These are phyloP conservation scores for Aspergillus aculeatus DNA, from an alignment of 2,329 filamentous ascomycete genomes.

Conservation along the genomic window DNA sequence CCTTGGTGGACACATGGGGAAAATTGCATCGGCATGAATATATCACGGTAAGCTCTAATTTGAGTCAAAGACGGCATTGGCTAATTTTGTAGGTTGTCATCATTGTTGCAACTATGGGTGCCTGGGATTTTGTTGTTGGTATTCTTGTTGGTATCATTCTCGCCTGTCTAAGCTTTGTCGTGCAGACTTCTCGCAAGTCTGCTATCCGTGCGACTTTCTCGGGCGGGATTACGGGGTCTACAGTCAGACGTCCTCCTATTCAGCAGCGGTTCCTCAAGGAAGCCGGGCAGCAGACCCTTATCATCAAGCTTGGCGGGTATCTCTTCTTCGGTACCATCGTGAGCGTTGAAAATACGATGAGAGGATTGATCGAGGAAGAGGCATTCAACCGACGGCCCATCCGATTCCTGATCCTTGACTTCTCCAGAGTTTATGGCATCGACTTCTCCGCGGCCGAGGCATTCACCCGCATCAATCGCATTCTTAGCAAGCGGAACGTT, in stretches of 20 bases:
- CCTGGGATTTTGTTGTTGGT: conserved; percentile 93
- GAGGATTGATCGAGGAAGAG: conserved; percentile 77
- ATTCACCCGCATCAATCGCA: conserved; percentile 85
- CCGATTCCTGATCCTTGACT: conserved; percentile 83
- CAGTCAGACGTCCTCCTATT: conserved; percentile 83
- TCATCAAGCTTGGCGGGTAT: conserved; percentile 89
- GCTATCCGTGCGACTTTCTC: conserved; percentile 89
- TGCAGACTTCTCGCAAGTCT: conserved; percentile 86
- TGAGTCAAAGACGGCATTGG: neutral
- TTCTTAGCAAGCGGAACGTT: conserved; percentile 74
- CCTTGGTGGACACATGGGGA: conserved; percentile 81
- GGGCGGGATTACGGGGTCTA: conserved; percentile 84
- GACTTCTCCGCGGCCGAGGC: conserved; percentile 97
- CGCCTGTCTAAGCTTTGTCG: conserved; percentile 85
- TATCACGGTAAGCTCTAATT: conserved; percentile 61
- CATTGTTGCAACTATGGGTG: conserved; percentile 93
- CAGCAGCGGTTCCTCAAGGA: conserved; percentile 84
- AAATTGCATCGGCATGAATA: conserved; percentile 87
- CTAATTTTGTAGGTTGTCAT: conserved; percentile 60
- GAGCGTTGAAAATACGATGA: conserved; percentile 85
- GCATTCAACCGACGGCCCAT: conserved; percentile 76
- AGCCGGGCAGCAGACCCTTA: conserved; percentile 82
- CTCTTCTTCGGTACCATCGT: conserved; percentile 99
- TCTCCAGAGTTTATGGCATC: conserved; percentile 84
- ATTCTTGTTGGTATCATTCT: conserved; percentile 89